Percentiles rank a stretch among this genome's conserved stretches.
phyloP scores from a whole-genome alignment of 495 filamentous ascomycete genomes.

The Daldinia grandis region DNA sequence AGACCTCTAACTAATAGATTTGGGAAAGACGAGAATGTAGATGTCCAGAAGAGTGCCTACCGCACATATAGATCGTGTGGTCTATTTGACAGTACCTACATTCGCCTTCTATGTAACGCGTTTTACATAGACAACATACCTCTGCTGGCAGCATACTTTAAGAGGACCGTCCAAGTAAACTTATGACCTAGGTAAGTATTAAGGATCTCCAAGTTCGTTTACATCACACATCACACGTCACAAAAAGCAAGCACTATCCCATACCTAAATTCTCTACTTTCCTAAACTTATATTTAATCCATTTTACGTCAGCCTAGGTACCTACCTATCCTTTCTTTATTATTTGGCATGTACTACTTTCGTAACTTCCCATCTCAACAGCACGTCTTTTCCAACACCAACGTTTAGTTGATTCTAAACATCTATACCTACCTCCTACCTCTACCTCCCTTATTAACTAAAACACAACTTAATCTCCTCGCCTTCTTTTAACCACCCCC shows the following conservation, averaged over 20 bases:
- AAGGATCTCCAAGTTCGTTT: neutral
- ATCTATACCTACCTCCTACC: neutral
- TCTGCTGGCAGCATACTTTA: too few relatives aligned
- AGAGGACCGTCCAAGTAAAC: neutral
- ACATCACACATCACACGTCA: neutral
- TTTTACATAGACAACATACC: neutral
- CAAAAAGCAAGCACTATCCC: neutral
- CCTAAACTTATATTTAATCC: neutral
- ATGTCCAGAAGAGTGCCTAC: neutral
- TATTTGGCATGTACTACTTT: neutral
- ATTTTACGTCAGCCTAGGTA: neutral
- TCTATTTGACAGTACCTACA: too few relatives aligned
- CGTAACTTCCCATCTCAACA: neutral
- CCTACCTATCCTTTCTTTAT: too few relatives aligned
- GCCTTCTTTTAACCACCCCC: neutral
- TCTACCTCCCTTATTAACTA: neutral
- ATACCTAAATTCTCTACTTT: neutral
- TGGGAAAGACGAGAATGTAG: neutral
- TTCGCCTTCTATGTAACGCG: neutral
- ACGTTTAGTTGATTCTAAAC: neutral
- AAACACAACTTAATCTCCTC: neutral
- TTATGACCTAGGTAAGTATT: neutral
- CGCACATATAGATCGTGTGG: too few relatives aligned
- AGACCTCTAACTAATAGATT: neutral
- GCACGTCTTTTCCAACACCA: neutral